Evolutionary conservation across 306 rosid genomes (phyloP), one percentile per base, ranked within the genome.

Genomic region (Macrotyloma uniflorum): DNA sequence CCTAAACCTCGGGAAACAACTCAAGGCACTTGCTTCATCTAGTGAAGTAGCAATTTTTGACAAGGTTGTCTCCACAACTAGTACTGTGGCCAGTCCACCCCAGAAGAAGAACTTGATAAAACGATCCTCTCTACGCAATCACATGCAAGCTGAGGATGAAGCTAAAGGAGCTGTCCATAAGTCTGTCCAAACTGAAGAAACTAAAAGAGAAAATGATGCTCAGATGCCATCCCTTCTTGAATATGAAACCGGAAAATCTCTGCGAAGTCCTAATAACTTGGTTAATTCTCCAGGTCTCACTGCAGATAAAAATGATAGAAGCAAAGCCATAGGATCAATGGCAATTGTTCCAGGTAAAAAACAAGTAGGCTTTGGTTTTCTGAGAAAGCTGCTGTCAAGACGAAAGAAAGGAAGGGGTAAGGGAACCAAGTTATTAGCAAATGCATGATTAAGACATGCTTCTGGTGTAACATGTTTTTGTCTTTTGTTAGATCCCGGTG

Each of bases 1-100:
- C 67, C 49, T 85, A 55, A 88, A 83, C 83, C 87, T 91, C 18
- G 92, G 97, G 73, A 91, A 85, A 50, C 96, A 93, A 81, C 89
- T 93, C 70, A 90, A 89, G 82, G 94, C 90, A 36, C 90, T 89
- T 53, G 90, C 96, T 68, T 78, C 92, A n/a, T 85, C 93, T 12
- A 90, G 58, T 63, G 92, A 93, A 85, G 78, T 70, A 35, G 85
- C 80, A 50, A 61, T 83, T 43, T 38, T 81, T 54, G 86, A 87
- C 55, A 88, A 76, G 75, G 86, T 80, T 67, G 75, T 70, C 78
- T 83, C 89, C 5, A 42, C 82, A 58, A 80, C 79, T 67, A 78
- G 68, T 18, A 2, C 80, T 40, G 57, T 79, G 38, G 74, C 79
- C 76, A 82, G 77, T 49, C 46, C 84, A 49, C 63, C 78, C 36